Evolutionary conservation across 345 rosid genomes (phyloP).

Genomic region (Camelina laxa): DNA sequence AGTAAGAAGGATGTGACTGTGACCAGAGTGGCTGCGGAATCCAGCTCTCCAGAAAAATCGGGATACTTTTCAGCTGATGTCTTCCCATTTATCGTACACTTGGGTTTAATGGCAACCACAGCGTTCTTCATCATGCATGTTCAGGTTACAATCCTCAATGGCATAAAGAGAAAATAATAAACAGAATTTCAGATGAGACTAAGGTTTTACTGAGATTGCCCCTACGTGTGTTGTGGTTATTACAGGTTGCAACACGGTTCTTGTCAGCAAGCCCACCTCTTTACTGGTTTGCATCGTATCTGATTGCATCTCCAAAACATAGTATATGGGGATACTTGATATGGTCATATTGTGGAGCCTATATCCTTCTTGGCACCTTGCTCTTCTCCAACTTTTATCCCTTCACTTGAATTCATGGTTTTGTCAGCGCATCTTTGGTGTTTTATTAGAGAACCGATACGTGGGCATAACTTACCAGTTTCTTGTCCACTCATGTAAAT

Average conservation of each 20-base stretch:
- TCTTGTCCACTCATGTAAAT: slow-evolving; percentile 15
- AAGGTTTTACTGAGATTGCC: slow-evolving; percentile 15
- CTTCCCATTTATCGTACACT: slow-evolving; percentile 72
- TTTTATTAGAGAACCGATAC: background rate
- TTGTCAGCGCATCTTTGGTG: slow-evolving; percentile 11
- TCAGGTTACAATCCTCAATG: slow-evolving; percentile 58
- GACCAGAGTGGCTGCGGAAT: slow-evolving; percentile 21
- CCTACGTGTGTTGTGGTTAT: slow-evolving; percentile 28
- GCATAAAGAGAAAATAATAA: background rate
- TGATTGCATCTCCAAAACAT: slow-evolving; percentile 46
- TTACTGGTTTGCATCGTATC: slow-evolving; percentile 82
- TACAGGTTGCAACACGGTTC: slow-evolving; percentile 90
- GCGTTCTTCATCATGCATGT: slow-evolving; percentile 91
- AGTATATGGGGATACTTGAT: slow-evolving; percentile 66
- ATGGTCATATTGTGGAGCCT: slow-evolving; percentile 74
- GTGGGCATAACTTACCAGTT: background rate
- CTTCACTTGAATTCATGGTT: slow-evolving; percentile 59
- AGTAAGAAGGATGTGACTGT: slow-evolving; percentile 39
- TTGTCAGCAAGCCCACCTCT: slow-evolving; percentile 86
- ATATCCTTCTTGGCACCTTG: slow-evolving; percentile 77
- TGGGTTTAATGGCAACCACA: slow-evolving; percentile 75
- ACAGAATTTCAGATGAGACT: background rate
- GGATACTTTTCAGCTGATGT: slow-evolving; percentile 55
- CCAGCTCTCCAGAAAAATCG: slow-evolving; percentile 43
- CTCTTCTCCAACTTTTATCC: slow-evolving; percentile 93